A percentile compares a stretch with the other conserved stretches of the same genome.
Evolutionary conservation across 1,284 basidiomycete genomes (phyloP).

Genomic region (Stygiomarasmius scandens): DNA sequence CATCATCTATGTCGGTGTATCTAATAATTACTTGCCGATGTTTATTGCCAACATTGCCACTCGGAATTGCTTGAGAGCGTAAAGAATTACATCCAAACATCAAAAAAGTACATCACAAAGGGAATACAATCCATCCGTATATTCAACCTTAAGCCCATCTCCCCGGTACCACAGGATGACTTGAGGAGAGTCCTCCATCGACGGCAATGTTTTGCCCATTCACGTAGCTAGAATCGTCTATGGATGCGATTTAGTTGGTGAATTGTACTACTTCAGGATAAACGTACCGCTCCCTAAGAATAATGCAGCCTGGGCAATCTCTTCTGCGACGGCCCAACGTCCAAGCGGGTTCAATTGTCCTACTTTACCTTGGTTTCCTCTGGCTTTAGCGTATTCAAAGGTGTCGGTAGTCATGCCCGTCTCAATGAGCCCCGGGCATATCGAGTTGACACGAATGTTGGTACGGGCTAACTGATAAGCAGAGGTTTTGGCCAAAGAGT

Average conservation of each 20-base stretch:
- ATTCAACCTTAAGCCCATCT: conserved; percentile 34
- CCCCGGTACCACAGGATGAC: conserved; percentile 40
- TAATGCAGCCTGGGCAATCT: conserved; percentile 83
- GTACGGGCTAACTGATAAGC: conserved; percentile 82
- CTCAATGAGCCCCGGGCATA: conserved; percentile 92
- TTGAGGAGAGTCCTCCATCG: conserved; percentile 59
- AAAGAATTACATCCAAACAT: no score
- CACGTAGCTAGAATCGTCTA: conserved; percentile 90
- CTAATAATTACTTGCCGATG: background rate
- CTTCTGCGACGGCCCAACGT: conserved; percentile 78
- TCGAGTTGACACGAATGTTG: conserved; percentile 86
- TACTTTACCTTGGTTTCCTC: conserved; percentile 75
- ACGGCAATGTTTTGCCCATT: conserved; percentile 89
- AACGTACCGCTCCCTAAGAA: conserved; percentile 85
- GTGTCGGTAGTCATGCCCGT: conserved; percentile 81
- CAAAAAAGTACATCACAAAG: no score
- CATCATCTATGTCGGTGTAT: background rate
- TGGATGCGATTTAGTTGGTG: conserved; percentile 8
- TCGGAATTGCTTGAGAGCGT: no score
- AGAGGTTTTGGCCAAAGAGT: conserved; percentile 82
- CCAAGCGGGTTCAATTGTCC: conserved; percentile 87
- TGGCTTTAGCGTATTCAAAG: conserved; percentile 77
- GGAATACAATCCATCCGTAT: no score
- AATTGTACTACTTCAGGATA: background rate
- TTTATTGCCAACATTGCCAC: no score